Conservation (phyloP, 1,139 yeast genomes). For the Debaryomyces sp. region DNA sequence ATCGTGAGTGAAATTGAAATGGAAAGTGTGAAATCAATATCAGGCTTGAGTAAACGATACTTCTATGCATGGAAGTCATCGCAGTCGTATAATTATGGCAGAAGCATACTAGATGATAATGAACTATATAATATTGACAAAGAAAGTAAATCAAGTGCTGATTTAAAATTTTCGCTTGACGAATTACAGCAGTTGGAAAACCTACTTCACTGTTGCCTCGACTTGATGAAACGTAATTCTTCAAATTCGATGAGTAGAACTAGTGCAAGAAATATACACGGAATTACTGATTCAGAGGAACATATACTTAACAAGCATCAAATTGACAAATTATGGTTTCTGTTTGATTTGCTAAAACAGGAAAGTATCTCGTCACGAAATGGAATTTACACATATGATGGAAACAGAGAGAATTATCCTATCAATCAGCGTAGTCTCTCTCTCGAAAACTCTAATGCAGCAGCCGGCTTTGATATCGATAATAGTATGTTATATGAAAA, state of each 20-base stretch:
- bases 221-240: not conserved
- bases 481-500: not conserved
- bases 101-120: not conserved
- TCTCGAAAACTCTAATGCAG: not conserved
- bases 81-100: slow-evolving; percentile 1
- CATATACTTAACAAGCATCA: not conserved
- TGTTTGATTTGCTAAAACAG: not conserved
- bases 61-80: slow-evolving; percentile 7
- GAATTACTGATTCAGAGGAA: not conserved
- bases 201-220: not conserved
- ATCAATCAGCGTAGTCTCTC: not conserved
- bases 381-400: not conserved
- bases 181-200: not conserved
- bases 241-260: not conserved
- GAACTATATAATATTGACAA: not conserved
- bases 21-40: no score
- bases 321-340: not conserved
- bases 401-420: not conserved
- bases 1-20: not conserved
- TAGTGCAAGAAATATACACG: not conserved
- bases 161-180: not conserved
- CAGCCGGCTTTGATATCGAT: not conserved
- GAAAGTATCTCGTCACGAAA: not conserved
- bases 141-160: not conserved
- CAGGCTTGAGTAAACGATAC: slow-evolving; percentile 3